Base-by-base conservation (phyloP, 129 eudicot species). In the Silybum marianum region DNA sequence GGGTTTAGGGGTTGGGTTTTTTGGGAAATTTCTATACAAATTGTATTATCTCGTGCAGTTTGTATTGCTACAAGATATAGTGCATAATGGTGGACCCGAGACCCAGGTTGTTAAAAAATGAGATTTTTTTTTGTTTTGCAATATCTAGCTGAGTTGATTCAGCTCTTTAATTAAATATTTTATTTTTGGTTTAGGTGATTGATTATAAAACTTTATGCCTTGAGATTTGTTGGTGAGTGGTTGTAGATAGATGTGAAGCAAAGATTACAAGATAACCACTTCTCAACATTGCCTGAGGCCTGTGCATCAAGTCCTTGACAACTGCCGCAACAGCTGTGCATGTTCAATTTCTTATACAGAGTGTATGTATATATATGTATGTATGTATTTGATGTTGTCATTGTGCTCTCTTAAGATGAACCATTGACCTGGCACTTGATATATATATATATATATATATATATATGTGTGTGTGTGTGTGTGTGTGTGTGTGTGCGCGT, bases 151-250 rank as follows among this genome's bases (percentile, higher is more conserved):
- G 67, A 74, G 78, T 46, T 79, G 9, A 28, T 28, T 46, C 24
- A 60, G 26, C 7, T 51, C 21, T 24, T 51, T 13, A 23, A 23
- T 58, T 40, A 2, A 58, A 63, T n/a, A 19, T 40, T 34, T 23
- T 13, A 16, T 80, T 30, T 22, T 81, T 25, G 9, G 32, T 58
- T 54, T 70, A 96, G 99, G 99, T 93, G 85, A 91, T 96, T 86
- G 99, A 96, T 79, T 96, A 96, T 80, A 96, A 89, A 80, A 96
- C 99, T 81, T 19, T 96, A 91, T 86, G 99, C 99, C 89, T 93
- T 96, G 77, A 96, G 98, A 87, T 89, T 96, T 87, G 97, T 86
- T 66, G 97, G 99, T 8, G 98, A 96, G 81, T 93, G 99, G 98
- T 84, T 96, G 69, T 96, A 96, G 91, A 88, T 60, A 71, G 98